Base-by-base conservation (phyloP, 768 basidiomycete genomes). In the Sporobolomyces roseus region DNA sequence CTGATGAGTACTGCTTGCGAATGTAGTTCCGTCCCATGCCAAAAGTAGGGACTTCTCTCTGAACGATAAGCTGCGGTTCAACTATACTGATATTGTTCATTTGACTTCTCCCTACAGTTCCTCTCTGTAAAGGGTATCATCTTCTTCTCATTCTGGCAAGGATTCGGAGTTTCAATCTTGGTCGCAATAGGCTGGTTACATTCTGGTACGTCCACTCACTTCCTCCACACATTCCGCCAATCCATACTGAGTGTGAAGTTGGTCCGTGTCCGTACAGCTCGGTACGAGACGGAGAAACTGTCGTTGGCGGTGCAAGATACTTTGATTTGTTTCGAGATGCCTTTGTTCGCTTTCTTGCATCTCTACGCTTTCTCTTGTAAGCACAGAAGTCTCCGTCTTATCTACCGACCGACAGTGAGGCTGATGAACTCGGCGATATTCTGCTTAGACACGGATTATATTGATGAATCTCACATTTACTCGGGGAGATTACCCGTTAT, bases 131-230 rank as follows among this genome's bases (percentile, higher is more conserved):
- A 99, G 78, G 94, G 94, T 51, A 92, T 99, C 73, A 83, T 99
- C 27, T 97, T 97, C 83, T 94, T 96, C 79, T 93, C 90, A 2
- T 99, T 99, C 81, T 99, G 96, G 96, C 96, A 99, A 78, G 86
- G 89, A 27, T 84, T 94, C 56, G 84, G 76, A 52, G 84, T 99
- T 56, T 93, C 92, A 35, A 84, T 90, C 74, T 83, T 97, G n/a
- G 94, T 93, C 53, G 88, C 91, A 3, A 82, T 88, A 0, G 84
- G 87, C 13, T 83, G 82, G 56, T 90, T 98, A 77, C 86, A 81
- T 41, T 83, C 83, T 56, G 84, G 80, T 80, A 27, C 63, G 79
- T 27, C 46, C 32, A 29, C 43, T 16, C 21, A 41, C 29, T 43
- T 45, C 43, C 13, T 16, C n/a, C n/a, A n/a, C n/a, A n/a, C n/a